Evolutionary conservation across 2,329 filamentous ascomycete genomes (phyloP), one percentile per base, ranked within the genome.

Genomic region (Aspergillus ibericus): DNA sequence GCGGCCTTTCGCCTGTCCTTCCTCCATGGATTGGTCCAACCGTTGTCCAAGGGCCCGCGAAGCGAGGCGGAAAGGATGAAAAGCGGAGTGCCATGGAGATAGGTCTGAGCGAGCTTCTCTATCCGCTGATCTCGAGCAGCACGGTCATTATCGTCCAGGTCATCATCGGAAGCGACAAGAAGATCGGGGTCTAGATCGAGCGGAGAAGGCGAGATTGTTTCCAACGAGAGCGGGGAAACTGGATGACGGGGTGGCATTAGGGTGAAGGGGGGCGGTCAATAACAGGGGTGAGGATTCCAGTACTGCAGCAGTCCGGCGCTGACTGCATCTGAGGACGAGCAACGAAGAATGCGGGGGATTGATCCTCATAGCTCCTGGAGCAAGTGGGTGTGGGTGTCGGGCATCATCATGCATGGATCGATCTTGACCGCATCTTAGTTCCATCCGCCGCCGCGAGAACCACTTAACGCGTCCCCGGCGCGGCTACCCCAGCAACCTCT

Each of bases 1-100:
- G 18, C 42, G 4, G 27, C 9, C 15, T 40, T 61, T 7, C 47
- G 58, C 47, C 71, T 66, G 3, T 64, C 57, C 51, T 72, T 74
- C 49, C 61, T 71, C 80, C 80, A 81, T 2, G 79, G 80, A 63
- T 81, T 81, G 5, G 64, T 61, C 80, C 80, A 82, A 25, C 65
- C 72, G 22, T 72, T 59, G 4, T 77, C 72, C 32, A 82, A 78
- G 1, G 79, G 79, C 0, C 80, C 80, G 44, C 69, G 74, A 18
- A 82, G 68, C 8, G 73, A 72, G 12, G 80, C 79, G 5, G 75
- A 79, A 10, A 78, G 66, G 46, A 82, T 81, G 56, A 79, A 80
- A 9, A 79, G 66, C 15, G 72, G 71, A 27, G 70, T 67, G 25
- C 79, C 79, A 34, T 75, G 66, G 38, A 80, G 66, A 66, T 81